These are phyloP conservation scores for Colletotrichum tofieldiae DNA, from an alignment of 2,329 filamentous ascomycete species.

Conservation along the genomic window DNA sequence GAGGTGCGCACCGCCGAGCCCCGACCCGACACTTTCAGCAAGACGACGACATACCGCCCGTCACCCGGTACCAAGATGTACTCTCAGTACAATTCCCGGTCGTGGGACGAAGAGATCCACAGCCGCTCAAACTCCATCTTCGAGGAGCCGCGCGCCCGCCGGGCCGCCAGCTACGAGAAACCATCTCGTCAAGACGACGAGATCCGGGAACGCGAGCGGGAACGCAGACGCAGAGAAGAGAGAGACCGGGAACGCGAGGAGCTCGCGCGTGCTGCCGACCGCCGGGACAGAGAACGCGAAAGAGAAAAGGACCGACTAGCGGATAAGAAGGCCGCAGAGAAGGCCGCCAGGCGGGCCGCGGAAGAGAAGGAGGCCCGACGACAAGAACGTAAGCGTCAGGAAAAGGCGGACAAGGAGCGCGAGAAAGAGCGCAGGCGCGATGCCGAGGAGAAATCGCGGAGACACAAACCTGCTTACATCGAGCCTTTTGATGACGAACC, in stretches of 20 bases:
- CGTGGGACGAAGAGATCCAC: conserved; percentile 65
- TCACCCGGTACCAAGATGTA: conserved; percentile 55
- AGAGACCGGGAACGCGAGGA: conserved; percentile 44
- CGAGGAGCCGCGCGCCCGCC: conserved; percentile 61
- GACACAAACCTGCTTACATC: conserved; percentile 52
- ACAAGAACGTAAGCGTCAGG: conserved; percentile 53
- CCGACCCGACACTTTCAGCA: conserved; percentile 57
- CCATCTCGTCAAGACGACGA: conserved; percentile 61
- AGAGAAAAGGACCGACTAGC: conserved; percentile 23
- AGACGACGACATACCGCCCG: conserved; percentile 49
- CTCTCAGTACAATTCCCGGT: conserved; percentile 55
- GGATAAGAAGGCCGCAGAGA: conserved; percentile 46
- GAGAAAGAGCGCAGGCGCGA: conserved; percentile 58
- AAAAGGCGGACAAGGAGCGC: conserved; percentile 50
- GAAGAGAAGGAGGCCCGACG: conserved; percentile 53
- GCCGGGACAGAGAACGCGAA: conserved; percentile 38
- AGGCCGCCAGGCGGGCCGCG: conserved; percentile 40
- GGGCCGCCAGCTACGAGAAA: conserved; percentile 65
- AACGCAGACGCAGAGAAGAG: conserved; percentile 45
- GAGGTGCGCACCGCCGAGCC: conserved; percentile 69
- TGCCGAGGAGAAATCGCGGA: conserved; percentile 53
- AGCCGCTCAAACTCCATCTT: conserved; percentile 56
- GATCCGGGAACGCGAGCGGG: conserved; percentile 53
- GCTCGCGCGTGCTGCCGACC: conserved; percentile 4
- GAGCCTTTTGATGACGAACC: conserved; percentile 54